Evolutionary conservation across 2,329 filamentous ascomycete genomes (phyloP).

Genomic region (Talaromyces rugulosus): DNA sequence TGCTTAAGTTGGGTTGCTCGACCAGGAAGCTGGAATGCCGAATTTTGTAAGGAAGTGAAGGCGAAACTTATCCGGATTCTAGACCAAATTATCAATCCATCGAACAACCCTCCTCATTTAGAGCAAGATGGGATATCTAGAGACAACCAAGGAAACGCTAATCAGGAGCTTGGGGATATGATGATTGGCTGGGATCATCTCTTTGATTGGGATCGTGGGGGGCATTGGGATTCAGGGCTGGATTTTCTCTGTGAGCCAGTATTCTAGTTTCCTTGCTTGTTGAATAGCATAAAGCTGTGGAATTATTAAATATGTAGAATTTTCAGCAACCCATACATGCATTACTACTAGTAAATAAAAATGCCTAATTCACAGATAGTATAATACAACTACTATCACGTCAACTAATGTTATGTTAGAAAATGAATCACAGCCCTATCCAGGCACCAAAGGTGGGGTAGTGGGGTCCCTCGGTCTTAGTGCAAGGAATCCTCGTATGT

Average conservation of each 20-base stretch:
- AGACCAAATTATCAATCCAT: background rate
- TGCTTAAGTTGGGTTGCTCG: background rate
- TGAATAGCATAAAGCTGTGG: background rate
- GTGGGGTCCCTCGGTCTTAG: too few species aligned
- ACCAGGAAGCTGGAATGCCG: background rate
- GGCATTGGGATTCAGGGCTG: conserved; percentile 1
- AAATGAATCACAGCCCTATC: too few species aligned
- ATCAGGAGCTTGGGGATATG: background rate
- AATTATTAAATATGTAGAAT: background rate
- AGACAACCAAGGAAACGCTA: background rate
- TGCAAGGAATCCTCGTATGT: background rate
- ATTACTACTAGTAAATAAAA: background rate
- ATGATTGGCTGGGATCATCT: background rate
- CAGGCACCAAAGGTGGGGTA: background rate
- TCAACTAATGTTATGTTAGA: too few species aligned
- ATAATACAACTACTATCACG: background rate
- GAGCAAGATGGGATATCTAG: too few species aligned
- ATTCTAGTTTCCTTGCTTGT: background rate
- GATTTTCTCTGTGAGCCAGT: background rate
- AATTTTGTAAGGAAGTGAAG: background rate
- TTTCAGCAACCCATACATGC: background rate
- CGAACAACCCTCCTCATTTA: background rate
- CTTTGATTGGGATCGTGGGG: background rate
- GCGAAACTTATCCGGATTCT: background rate
- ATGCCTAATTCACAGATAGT: background rate